phyloP scores from a whole-genome alignment of 768 basidiomycete species.

The Lactarius hengduanensis region DNA sequence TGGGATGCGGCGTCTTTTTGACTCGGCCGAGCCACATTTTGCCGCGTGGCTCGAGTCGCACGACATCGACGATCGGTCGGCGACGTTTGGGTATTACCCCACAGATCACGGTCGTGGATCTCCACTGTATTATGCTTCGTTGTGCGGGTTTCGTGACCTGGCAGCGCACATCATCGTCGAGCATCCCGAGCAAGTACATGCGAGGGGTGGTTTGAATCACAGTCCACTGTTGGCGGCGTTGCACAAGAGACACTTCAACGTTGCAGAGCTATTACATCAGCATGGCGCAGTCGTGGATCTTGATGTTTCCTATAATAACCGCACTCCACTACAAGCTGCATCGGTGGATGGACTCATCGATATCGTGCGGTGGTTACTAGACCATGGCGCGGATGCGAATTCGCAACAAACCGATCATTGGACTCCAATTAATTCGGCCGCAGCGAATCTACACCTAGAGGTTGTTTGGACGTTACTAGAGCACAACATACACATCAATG shows the following conservation, averaged over 20 bases:
- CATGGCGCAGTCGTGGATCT: too few species aligned
- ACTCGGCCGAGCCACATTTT: too few species aligned
- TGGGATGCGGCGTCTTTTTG: too few species aligned
- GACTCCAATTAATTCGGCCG: not conserved
- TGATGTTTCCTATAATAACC: not conserved
- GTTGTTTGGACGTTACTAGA: not conserved
- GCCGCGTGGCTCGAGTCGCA: too few species aligned
- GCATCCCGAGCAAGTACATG: too few species aligned
- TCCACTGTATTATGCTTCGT: too few species aligned
- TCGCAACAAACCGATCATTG: fast-evolving
- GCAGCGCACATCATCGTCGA: too few species aligned
- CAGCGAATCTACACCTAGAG: not conserved
- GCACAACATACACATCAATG: not conserved
- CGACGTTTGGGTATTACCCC: too few species aligned
- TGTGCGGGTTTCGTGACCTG: too few species aligned
- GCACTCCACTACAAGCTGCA: not conserved
- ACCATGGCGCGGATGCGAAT: not conserved
- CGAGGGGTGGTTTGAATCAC: not conserved
- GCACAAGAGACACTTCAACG: not conserved
- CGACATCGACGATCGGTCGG: too few species aligned
- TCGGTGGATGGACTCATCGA: not conserved
- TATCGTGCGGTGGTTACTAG: not conserved
- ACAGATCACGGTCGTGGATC: too few species aligned
- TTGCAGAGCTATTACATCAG: not conserved
- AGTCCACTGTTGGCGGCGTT: not conserved